These are phyloP conservation scores for Wickerhamomyces alni DNA, from an alignment of 805 yeast genomes.

Conservation along the genomic window DNA sequence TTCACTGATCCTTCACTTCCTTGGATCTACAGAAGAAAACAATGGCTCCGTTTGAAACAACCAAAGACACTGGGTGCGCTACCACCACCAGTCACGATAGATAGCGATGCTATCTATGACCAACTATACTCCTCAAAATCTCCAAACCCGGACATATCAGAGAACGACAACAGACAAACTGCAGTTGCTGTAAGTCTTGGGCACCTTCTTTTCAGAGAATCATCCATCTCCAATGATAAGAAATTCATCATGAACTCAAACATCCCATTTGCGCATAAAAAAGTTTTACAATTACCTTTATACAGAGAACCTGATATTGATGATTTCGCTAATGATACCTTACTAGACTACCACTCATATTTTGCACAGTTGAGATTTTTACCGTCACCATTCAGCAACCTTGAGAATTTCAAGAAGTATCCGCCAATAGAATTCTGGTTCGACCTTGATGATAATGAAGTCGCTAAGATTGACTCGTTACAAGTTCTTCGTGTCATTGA, in stretches of 20 bases:
- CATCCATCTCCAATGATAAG: not conserved
- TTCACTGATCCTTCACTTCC: constrained; percentile 16
- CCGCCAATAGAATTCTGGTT: constrained; percentile 58
- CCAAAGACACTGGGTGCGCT: constrained; percentile 8
- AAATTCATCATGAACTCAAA: constrained; percentile 15
- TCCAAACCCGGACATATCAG: not conserved
- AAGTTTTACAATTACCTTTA: constrained; percentile 12
- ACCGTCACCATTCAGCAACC: constrained; percentile 35
- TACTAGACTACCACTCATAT: constrained; percentile 26
- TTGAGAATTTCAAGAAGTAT: constrained; percentile 24
- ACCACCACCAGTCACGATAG: constrained; percentile 4
- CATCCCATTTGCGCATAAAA: constrained; percentile 16
- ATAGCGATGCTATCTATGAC: constrained; percentile 7
- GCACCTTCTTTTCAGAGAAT: constrained; percentile 14
- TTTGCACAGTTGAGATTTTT: constrained; percentile 39
- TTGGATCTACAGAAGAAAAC: constrained; percentile 19
- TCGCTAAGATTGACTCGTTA: constrained; percentile 28
- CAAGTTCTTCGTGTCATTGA: constrained; percentile 38
- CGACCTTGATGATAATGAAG: constrained; percentile 31
- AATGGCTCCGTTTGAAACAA: constrained; percentile 17
- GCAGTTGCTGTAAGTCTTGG: constrained; percentile 21
- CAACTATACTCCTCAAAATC: constrained; percentile 4
- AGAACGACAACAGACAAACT: not conserved
- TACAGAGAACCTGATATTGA: constrained; percentile 8
- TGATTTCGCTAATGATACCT: constrained; percentile 4